phyloP scores from a whole-genome alignment of 2,329 filamentous ascomycete genomes.

The Diaporthe sp. region DNA sequence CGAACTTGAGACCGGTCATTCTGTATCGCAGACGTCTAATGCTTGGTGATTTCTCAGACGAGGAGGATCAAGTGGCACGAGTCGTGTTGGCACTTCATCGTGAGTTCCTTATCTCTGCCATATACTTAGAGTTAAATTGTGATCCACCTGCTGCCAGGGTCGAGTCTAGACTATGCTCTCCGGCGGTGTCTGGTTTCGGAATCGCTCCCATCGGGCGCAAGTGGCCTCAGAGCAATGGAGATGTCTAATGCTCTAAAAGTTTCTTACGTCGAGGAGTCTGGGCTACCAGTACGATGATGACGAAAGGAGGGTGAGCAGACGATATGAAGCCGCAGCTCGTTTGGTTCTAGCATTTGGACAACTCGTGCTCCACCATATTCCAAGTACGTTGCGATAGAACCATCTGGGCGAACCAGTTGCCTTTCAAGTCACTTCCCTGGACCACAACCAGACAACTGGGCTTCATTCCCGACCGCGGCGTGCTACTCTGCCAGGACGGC shows the following conservation, averaged over 20 bases:
- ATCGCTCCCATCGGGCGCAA: neutral
- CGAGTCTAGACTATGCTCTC: neutral
- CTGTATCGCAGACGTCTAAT: neutral
- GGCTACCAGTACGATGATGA: no score
- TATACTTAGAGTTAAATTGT: neutral
- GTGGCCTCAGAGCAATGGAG: neutral
- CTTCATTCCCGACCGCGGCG: constrained; percentile 18
- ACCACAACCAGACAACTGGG: constrained; percentile 27
- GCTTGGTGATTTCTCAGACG: neutral
- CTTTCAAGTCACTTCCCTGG: constrained; percentile 18
- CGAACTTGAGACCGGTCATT: no score
- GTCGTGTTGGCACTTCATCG: neutral
- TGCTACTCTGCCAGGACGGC: constrained; percentile 26
- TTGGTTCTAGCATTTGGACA: neutral
- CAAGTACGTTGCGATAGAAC: constrained; percentile 11
- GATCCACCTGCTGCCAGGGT: constrained; percentile 1
- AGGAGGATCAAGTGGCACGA: neutral
- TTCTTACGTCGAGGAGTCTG: no score
- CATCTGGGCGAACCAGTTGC: constrained; percentile 25
- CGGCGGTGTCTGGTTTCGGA: neutral
- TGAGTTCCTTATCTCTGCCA: neutral
- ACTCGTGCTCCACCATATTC: constrained; percentile 4
- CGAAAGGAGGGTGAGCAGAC: no score
- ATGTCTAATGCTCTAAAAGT: no score
- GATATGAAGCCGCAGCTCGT: neutral